Conservation (phyloP, 2,329 filamentous ascomycete genomes). For the Trichoderma pleuroti region DNA sequence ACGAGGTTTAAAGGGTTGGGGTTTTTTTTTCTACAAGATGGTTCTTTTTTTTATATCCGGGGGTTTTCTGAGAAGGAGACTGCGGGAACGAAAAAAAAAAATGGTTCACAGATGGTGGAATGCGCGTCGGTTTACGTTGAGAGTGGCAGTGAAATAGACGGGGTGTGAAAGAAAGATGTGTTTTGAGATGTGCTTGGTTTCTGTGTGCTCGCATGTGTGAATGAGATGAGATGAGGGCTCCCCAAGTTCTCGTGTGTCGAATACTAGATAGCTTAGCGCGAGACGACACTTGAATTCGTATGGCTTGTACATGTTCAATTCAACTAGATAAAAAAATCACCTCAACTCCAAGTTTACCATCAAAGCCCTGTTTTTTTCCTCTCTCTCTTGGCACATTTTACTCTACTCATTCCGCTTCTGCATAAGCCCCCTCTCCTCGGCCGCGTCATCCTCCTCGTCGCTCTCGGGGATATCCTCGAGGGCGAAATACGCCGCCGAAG, state of each 20-base stretch:
- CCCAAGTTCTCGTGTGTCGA: not conserved
- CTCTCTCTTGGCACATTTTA: not conserved
- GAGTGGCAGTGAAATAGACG: not conserved
- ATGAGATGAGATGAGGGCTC: not conserved
- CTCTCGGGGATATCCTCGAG: constrained; percentile 17
- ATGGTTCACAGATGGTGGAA: not conserved
- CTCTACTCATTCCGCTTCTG: not conserved
- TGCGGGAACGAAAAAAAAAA: not conserved
- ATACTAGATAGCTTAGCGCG: not conserved
- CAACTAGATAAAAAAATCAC: not conserved
- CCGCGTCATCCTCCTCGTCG: constrained; percentile 17
- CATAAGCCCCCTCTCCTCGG: constrained; percentile 18
- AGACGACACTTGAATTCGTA: not conserved
- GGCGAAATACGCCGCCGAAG: constrained; percentile 18
- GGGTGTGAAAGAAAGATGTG: not conserved
- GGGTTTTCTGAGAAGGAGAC: not conserved
- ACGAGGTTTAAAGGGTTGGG: not conserved
- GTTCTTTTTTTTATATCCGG: not conserved
- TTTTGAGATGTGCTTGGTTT: not conserved
- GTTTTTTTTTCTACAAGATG: not conserved
- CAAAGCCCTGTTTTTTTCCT: not conserved
- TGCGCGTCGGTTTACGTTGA: not conserved
- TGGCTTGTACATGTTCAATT: not conserved
- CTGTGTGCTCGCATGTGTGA: not conserved
- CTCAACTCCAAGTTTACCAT: not conserved